Evolutionary conservation across 176 grass and related monocot genomes (phyloP), one percentile per base, ranked within the genome.

Genomic region (Pontederia paniculata): DNA sequence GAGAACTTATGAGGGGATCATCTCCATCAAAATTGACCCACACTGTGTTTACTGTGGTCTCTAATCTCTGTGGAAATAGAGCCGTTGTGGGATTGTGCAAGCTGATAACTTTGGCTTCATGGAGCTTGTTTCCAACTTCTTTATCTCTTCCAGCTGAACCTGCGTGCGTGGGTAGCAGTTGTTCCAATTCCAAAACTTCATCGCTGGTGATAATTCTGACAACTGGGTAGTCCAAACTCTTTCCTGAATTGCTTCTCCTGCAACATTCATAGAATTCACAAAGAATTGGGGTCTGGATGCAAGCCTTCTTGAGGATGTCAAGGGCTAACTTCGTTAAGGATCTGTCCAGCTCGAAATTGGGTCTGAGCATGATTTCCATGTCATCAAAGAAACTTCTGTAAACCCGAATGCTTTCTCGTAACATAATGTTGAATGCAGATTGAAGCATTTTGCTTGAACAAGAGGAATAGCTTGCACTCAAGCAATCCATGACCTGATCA

Each of bases 371-470:
- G 19, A 17, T 47, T 22, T 88, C 83, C 55, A 88, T 42, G 9
- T 69, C 83, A 9, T 91, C 83, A 4, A 45, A 48, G 56, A 90
- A 98, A 48, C 74, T 50, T 41, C 72, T 75, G 51, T 98, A 91
- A 46, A 91, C 93, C 57, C 79, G 85, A 71, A 98, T 82, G 72
- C 93, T 98, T 65, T 98, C 93, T 50, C 80, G 77, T 70, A 98
- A 76, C 49, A 84, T 80, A 81, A 98, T 82, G 73, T 75, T 54
- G 61, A 91, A 74, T 12, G 86, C 77, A 41, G 83, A 88, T 20
- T 63, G 72, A 5, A 76, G 65, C 9, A 77, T 72, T 45, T 41
- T 57, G 11, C 74, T 45, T 5, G 25, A 59, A 21, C 4, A 16
- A 9, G 82, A 71, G 51, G 69, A 68, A 68, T 91, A 72, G 23